These are phyloP conservation scores for Solanum hybrid DNA, from an alignment of 305 asterid species.

Conservation along the genomic window DNA sequence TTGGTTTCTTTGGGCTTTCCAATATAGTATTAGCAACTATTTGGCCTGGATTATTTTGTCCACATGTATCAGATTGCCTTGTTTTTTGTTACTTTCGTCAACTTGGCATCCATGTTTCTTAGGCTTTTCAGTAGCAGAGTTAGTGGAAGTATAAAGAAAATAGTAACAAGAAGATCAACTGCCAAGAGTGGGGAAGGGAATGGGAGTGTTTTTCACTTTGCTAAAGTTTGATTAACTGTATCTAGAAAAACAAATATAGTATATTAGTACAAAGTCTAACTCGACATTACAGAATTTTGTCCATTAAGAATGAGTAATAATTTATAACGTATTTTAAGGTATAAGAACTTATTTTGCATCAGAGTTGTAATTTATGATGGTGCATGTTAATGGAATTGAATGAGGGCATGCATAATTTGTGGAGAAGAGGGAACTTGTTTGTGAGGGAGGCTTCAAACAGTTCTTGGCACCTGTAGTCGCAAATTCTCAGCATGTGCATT, in stretches of 20 bases:
- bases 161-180: not conserved
- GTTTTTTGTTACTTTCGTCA: not conserved
- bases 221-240: not conserved
- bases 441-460: not conserved
- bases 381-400: not conserved
- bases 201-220: not conserved
- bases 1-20: not conserved
- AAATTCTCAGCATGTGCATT: not conserved
- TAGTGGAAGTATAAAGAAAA: not conserved
- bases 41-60: not conserved
- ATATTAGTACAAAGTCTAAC: not conserved
- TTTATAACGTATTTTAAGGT: not conserved
- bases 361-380: not conserved
- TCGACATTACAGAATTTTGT: not conserved
- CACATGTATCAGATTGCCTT: not conserved
- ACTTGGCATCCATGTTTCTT: not conserved
- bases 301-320: not conserved
- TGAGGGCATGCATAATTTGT: not conserved
- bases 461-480: not conserved
- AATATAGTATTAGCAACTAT: not conserved
- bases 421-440: not conserved
- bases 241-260: not conserved
- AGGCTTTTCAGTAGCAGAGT: not conserved
- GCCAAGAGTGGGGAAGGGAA: not conserved
- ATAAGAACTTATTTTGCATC: not conserved